Evolutionary conservation across 345 rosid genomes (phyloP), one percentile per base, ranked within the genome.

Genomic region (Eucalyptus microcorys): DNA sequence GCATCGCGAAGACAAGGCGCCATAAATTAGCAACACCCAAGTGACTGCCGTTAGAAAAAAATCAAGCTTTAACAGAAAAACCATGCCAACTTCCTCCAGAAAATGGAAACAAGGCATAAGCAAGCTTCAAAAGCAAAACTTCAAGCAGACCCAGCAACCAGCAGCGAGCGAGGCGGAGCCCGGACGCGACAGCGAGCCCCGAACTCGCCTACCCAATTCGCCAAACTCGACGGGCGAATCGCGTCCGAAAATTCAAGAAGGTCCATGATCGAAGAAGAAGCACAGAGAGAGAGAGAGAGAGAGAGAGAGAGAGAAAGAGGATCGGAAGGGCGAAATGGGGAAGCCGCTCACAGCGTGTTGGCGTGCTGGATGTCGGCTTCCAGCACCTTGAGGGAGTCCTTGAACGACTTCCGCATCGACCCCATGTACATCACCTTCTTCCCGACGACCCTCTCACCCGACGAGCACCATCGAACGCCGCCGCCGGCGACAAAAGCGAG

Each of bases 311-410:
- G 49, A 49, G 64, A 57, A 3, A 27, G 24, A n/a, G 14, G 27
- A 80, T 81, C 37, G 9, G 10, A 61, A 24, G 85, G 49, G 32
- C 86, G n/a, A n/a, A 26, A 7, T 9, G 16, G 37, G 49, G 86
- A 47, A 52, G 57, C 26, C 0, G 87, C 95, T 91, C 91, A 95
- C 96, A 95, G 93, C 83, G 94, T 93, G 86, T 95, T 95, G 52
- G 96, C 96, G 90, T 95, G 95, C 87, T 95, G 96, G 45, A 95
- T 94, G 91, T 95, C 96, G 89, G 96, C 96, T 93, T 95, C 96
- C 34, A 95, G 95, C 71, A 91, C 94, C 87, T 94, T 93, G 68
- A 94, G 91, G 49, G 92, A 91, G 90, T 93, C 95, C 92, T 87
- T 92, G 87, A 93, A 93, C 27, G 97, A 90, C 89, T 93, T 95